Evolutionary conservation across 2,329 filamentous ascomycete genomes (phyloP), one percentile per base, ranked within the genome.

Genomic region (Xylariales sp.): DNA sequence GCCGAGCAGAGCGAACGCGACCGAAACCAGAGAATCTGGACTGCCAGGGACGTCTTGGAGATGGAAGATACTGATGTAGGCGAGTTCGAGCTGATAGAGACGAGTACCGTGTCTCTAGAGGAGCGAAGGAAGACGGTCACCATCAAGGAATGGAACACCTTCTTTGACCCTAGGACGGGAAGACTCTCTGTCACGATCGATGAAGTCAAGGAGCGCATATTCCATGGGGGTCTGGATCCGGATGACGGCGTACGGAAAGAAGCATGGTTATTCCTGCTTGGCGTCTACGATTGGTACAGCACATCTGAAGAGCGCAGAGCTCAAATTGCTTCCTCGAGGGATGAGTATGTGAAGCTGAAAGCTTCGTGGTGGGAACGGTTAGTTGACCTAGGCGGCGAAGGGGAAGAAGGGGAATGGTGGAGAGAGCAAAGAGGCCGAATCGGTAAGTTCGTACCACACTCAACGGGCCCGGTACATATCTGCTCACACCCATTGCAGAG

Each of bases 141-240:
- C 0, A 58, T 91, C 46, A 76, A 85, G 48, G 93, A 98, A 61
- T 98, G 93, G 93, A 81, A 84, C n/a, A 76, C 72, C 1, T 97
- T 88, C 59, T 97, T 98, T 54, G 88, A 97, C 52, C 64, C 74
- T 3, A 70, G 68, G 3, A 86, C 81, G 0, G 93, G 93, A 0
- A 74, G 82, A 31, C 65, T 98, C 3, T 78, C 84, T 3, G 69
- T 95, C 33, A 97, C 90, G 0, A 73, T 84, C 3, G 88, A 96
- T 51, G 93, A 98, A 60, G 89, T 95, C 49, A 98, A 97, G 62
- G 91, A 97, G 59, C 79, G 93, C n/a, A 79, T 98, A 42, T 98
- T 97, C 61, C 93, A 97, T 57, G 93, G 93, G 20, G 93, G 93
- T 0, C 70, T 98, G 1, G 83, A 95, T 57, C 69, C 86, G 0